Evolutionary conservation across 768 basidiomycete genomes (phyloP), one percentile per base, ranked within the genome.

Genomic region (Calocybe gangraenosa): DNA sequence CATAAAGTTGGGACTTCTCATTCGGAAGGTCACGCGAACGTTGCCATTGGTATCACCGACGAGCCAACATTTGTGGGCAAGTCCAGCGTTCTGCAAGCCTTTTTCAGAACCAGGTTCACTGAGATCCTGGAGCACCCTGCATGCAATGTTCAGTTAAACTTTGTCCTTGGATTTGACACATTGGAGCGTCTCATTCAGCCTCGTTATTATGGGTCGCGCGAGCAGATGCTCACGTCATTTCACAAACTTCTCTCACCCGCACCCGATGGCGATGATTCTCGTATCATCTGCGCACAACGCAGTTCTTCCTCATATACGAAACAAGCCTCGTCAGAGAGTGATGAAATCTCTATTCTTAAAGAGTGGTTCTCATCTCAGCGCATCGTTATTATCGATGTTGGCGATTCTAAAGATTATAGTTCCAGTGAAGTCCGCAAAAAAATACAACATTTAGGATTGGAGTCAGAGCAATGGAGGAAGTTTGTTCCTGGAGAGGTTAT

Each of bases 11-110:
- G 35, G 25, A 20, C 43, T 7, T 40, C 32, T 33, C 33, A 35
- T 18, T 42, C 50, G 22, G 51, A 46, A 34, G 50, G 55, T 37
- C 42, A 46, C 13, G 51, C 63, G 6, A 84, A 86, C 46, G 70
- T 87, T 28, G 92, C 89, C 0, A 76, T 95, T 6, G 94, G 78
- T 7, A 76, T 93, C 52, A 79, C 91, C 48, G 79, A 92, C 60
- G 89, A 92, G 56, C 91, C 93, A 9, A 90, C 84, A 0, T 96
- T 97, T 61, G 86, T 88, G 19, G 79, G 82, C 14, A 97, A 97
- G 65, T 84, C 87, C 11, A 63, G 61, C 9, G 64, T 70, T 33
- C 65, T 95, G 21, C 76, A 71, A 38, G 55, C 57, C 6, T 83
- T 76, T 56, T 69, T 89, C 32, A 63, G 54, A 35, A 51, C 55